Evolutionary conservation across 305 asterid genomes (phyloP).

Genomic region (Fraxinus albicans): DNA sequence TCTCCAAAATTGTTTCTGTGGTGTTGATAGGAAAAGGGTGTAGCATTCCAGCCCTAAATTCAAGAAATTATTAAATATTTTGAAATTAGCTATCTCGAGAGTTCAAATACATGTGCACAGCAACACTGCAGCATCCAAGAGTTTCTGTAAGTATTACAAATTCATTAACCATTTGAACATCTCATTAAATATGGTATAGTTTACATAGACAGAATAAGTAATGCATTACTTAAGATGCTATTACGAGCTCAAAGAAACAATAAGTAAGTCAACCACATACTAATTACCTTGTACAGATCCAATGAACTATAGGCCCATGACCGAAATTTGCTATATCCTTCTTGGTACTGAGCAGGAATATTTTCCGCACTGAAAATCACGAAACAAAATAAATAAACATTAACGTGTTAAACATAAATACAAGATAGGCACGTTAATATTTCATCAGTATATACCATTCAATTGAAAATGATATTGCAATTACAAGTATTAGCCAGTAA

Average conservation of each 20-base stretch:
- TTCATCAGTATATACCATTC: constrained; percentile 1
- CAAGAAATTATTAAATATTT: neutral
- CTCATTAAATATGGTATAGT: neutral
- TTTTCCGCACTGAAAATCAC: constrained; percentile 57
- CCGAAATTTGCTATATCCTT: constrained; percentile 80
- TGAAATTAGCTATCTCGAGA: neutral
- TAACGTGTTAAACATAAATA: neutral
- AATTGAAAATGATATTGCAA: neutral
- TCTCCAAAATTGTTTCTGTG: neutral
- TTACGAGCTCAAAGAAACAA: constrained; percentile 9
- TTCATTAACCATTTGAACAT: neutral
- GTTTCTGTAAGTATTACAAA: neutral
- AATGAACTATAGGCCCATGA: constrained; percentile 92
- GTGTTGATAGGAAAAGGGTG: neutral
- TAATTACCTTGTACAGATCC: constrained; percentile 78
- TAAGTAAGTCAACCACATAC: constrained; percentile 8
- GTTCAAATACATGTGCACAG: neutral
- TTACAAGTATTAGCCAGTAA: neutral
- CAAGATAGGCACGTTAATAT: neutral
- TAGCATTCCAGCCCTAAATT: neutral
- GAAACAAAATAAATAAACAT: constrained; percentile 15
- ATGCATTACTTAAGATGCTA: neutral
- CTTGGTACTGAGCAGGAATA: constrained; percentile 75
- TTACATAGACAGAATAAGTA: neutral
- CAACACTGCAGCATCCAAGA: neutral